phyloP scores from a whole-genome alignment of 1,139 yeast genomes.

The Candida tropicalis region DNA sequence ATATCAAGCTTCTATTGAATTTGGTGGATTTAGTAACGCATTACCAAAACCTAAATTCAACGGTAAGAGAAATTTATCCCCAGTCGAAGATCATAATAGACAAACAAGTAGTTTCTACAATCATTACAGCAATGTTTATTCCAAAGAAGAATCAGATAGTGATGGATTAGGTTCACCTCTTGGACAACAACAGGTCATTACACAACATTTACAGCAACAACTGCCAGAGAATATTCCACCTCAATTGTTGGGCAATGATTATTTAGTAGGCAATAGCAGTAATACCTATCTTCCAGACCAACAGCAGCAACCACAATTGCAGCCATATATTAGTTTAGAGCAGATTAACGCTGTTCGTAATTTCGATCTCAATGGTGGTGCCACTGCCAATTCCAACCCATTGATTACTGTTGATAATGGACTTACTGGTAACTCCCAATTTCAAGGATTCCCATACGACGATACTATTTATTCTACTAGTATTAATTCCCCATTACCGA shows the following conservation, averaged over 20 bases:
- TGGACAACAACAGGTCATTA: slow-evolving; percentile 3
- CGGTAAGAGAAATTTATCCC: slow-evolving; percentile 20
- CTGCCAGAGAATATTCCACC: slow-evolving; percentile 6
- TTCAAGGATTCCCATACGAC: slow-evolving; percentile 26
- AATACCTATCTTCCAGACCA: not conserved
- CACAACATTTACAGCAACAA: slow-evolving; percentile 8
- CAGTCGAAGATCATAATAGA: slow-evolving; percentile 15
- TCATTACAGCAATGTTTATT: slow-evolving; percentile 30
- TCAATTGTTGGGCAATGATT: slow-evolving; percentile 3
- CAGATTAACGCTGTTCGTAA: slow-evolving; percentile 17
- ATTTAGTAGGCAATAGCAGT: not conserved
- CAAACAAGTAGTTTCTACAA: slow-evolving; percentile 19
- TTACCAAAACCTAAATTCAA: slow-evolving; percentile 28
- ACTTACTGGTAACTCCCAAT: slow-evolving; percentile 7
- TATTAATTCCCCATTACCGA: slow-evolving; percentile 15
- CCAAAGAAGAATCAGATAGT: slow-evolving; percentile 17
- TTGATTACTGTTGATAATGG: slow-evolving; percentile 4
- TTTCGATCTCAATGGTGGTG: slow-evolving; percentile 5
- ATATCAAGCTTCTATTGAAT: slow-evolving; percentile 43
- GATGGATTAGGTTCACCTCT: slow-evolving; percentile 9
- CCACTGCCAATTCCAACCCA: not conserved
- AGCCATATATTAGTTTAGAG: slow-evolving; percentile 18
- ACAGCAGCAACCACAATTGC: slow-evolving; percentile 11
- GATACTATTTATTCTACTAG: slow-evolving; percentile 22
- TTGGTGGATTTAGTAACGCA: slow-evolving; percentile 44